Evolutionary conservation across 768 basidiomycete genomes (phyloP).

Genomic region (Rhizopogon sp.): DNA sequence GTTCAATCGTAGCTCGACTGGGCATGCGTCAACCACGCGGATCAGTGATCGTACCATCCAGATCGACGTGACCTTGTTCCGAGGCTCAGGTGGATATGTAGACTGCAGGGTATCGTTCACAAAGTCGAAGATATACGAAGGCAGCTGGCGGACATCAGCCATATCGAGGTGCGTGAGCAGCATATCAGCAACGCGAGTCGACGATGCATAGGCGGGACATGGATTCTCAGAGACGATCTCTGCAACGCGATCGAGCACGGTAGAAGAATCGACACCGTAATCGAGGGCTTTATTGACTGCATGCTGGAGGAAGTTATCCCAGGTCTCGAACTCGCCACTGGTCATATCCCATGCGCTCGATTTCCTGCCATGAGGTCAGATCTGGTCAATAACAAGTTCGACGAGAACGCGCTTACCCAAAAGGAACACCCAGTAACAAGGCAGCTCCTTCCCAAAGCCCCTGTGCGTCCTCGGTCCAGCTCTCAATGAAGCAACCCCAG

Average conservation of each 20-base stretch:
- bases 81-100: constrained; percentile 62
- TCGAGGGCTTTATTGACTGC: constrained; percentile 56
- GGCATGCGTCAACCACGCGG: constrained; percentile 50
- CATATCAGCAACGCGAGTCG: constrained; percentile 56
- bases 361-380: background rate
- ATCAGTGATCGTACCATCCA: constrained; percentile 62
- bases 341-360: constrained; percentile 46
- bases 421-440: constrained; percentile 54
- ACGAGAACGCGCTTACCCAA: constrained; percentile 45
- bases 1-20: constrained; percentile 37
- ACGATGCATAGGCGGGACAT: constrained; percentile 34
- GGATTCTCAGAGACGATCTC: constrained; percentile 36
- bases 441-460: constrained; percentile 52
- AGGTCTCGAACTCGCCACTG: constrained; percentile 49
- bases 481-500: constrained; percentile 54
- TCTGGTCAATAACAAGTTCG: background rate
- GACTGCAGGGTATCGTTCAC: constrained; percentile 54
- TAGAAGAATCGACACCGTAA: constrained; percentile 46
- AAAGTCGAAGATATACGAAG: constrained; percentile 50
- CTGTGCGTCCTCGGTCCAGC: constrained; percentile 45
- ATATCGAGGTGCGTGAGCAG: constrained; percentile 52
- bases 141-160: constrained; percentile 46
- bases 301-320: constrained; percentile 54
- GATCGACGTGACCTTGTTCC: constrained; percentile 46
- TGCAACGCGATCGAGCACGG: constrained; percentile 56